Evolutionary conservation across 768 basidiomycete species (phyloP), one percentile per base, ranked within the genome.

Genomic region (Rhodocollybia butyracea): DNA sequence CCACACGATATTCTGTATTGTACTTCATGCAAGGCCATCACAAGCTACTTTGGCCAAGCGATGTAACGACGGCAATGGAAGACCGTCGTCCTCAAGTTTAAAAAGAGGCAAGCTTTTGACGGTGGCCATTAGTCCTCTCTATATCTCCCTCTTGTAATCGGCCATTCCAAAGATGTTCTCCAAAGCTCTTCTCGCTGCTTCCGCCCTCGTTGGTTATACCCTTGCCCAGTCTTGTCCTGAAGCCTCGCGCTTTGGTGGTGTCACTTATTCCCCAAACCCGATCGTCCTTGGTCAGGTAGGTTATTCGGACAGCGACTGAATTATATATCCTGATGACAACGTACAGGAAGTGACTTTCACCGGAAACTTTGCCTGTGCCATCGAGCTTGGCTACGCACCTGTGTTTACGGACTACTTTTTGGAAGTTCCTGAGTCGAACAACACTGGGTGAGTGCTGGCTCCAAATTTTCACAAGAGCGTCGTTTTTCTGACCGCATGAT

Each of bases 241-340:
- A 22, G 48, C 48, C n/a, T 5, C 6, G 6, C 48, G 48, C n/a
- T 50, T 50, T 21, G 48, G 48, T 13, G 21, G 19, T n/a, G 21
- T 50, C n/a, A 38, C 31, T 10, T 24, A 36, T 12, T 21, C 48
- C 15, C 48, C 48, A 1, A 10, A 50, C 2, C 34, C 48, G 21
- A 50, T 50, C 11, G 48, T 50, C 15, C 48, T 50, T 5, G 48
- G 48, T n/a, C 46, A 48, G 46, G 46, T 48, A 32, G 8, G n/a
- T 17, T n/a, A 10, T 27, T 2, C 12, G 13, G 17, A 29, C 5
- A 17, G 27, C 13, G 19, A 17, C 27, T 17, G 31, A 17, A 13
- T 6, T 1, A 15, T 7, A 40, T 6, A 30, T 46, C 2, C 21
- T n/a, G 39, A 13, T 40, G 17, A 40, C 39, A 17, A 3, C n/a